phyloP scores from a whole-genome alignment of 176 grass and related monocot species.

The maize (Zea mays) region Zm-B73-REFERENCE-NAM-5.0 NC_050098.1:237061001-237061500 shows the following conservation, averaged over 20 bases:
- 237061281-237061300: neutral
- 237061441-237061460: neutral
- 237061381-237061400: conserved; percentile 33
- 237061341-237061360: neutral
- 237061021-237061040: conserved; percentile 53
- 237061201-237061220: neutral
- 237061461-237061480: neutral
- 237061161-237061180: neutral
- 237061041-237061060: conserved; percentile 47
- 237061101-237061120: neutral
- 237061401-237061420: conserved; percentile 30
- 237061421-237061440: conserved; percentile 8
- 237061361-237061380: conserved; percentile 1
- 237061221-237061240: conserved; percentile 8
- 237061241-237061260: neutral
- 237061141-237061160: conserved; percentile 6
- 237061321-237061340: neutral
- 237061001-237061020: conserved; percentile 59
- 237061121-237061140: neutral
- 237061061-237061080: conserved; percentile 33
- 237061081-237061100: neutral
- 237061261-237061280: neutral
- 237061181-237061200: neutral
- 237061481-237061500: conserved; percentile 2
- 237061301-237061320: neutral